These are phyloP conservation scores for Halteria grandinella DNA, from an alignment of 73 alveolate species.

Conservation along the genomic window DNA sequence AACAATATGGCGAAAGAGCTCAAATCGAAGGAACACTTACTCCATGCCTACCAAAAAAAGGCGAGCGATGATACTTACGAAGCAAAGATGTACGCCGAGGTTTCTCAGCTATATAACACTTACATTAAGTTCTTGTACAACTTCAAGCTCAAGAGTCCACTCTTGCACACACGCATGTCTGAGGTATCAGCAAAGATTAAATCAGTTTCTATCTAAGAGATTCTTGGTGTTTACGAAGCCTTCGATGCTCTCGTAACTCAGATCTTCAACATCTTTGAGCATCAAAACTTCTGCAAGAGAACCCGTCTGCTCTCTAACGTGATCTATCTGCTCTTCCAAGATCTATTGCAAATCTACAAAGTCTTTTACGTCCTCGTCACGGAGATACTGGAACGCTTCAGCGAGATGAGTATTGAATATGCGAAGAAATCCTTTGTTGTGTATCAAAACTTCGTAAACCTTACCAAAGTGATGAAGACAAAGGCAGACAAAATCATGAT, in stretches of 20 bases:
- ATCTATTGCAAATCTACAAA: conserved; percentile 56
- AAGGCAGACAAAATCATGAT: conserved; percentile 22
- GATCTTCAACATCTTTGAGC: conserved; percentile 62
- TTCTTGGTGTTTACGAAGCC: conserved; percentile 48
- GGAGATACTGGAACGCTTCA: conserved; percentile 63
- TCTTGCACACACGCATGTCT: conserved; percentile 38
- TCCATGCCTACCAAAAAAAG: conserved; percentile 61
- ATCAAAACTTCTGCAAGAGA: conserved; percentile 51
- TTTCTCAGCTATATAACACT: conserved; percentile 42
- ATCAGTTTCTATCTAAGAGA: conserved; percentile 1
- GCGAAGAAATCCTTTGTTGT: conserved; percentile 57
- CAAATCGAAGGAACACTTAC: conserved; percentile 39
- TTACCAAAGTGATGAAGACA: conserved; percentile 58
- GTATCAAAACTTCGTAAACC: conserved; percentile 53
- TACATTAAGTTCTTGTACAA: conserved; percentile 54
- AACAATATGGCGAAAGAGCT: conserved; percentile 45
- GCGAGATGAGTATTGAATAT: conserved; percentile 33
- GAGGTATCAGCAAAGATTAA: conserved; percentile 44
- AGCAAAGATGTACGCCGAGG: conserved; percentile 56
- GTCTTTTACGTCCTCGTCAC: conserved; percentile 61
- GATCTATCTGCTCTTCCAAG: conserved; percentile 51
- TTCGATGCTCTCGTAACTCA: conserved; percentile 51
- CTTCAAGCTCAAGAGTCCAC: conserved; percentile 14
- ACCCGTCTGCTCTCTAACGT: conserved; percentile 54
- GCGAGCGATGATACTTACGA: conserved; percentile 64